Evolutionary conservation across 352 stramenopile species (phyloP).

Genomic region (Pythium folliculosum): DNA sequence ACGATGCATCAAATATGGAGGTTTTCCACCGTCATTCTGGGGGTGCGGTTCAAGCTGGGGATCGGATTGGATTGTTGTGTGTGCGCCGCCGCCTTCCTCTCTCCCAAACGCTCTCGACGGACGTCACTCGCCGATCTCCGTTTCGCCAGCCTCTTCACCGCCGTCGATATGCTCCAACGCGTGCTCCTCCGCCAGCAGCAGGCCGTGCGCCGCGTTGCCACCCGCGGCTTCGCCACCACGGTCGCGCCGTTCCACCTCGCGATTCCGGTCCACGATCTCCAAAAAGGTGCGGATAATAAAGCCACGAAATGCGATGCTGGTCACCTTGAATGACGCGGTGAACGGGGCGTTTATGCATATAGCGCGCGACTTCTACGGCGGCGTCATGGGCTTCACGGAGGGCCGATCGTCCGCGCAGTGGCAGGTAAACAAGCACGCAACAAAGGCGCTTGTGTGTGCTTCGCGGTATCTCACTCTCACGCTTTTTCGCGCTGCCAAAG

Average conservation of each 20-base stretch:
- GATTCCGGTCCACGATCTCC: constrained; percentile 95
- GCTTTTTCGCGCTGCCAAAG: constrained; percentile 31
- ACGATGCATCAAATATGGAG: neutral
- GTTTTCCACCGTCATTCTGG: neutral
- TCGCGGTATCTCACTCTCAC: neutral
- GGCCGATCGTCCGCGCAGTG: constrained; percentile 91
- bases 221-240: constrained; percentile 26
- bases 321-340: neutral
- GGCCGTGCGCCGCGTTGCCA: neutral
- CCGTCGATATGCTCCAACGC: constrained; percentile 14
- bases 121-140: neutral
- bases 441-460: too few relatives aligned
- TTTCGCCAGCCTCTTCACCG: neutral
- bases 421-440: constrained; percentile 60
- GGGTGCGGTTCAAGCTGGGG: neutral
- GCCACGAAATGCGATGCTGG: neutral
- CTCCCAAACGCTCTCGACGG: neutral
- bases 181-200: constrained; percentile 10
- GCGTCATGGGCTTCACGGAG: constrained; percentile 90
- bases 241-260: constrained; percentile 89
- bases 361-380: constrained; percentile 94
- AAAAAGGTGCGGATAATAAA: constrained; percentile 41
- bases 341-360: neutral
- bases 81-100: too few relatives aligned
- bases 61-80: neutral